phyloP scores from a whole-genome alignment of 2,329 filamentous ascomycete genomes.

The Purpureocillium lavendulum region DNA sequence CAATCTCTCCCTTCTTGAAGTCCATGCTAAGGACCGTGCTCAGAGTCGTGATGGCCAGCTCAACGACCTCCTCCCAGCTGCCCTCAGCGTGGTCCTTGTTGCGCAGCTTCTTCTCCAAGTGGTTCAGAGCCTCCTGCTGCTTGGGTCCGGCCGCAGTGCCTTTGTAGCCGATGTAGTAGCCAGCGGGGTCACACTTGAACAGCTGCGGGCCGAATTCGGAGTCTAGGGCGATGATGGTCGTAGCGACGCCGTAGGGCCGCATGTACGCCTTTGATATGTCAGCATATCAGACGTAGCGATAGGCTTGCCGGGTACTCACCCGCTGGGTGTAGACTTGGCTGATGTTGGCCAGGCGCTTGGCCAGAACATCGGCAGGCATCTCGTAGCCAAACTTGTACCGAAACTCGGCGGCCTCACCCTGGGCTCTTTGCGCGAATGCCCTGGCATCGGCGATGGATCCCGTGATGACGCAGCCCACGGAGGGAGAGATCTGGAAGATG shows the following conservation, averaged over 20 bases:
- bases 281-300: neutral
- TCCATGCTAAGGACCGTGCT: conserved; percentile 97
- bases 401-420: conserved; percentile 95
- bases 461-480: conserved; percentile 96
- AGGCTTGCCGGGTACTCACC: conserved; percentile 41
- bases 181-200: conserved; percentile 97
- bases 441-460: conserved; percentile 96
- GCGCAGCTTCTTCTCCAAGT: conserved; percentile 98
- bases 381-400: conserved; percentile 98
- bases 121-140: conserved; percentile 97
- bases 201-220: conserved; percentile 87
- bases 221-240: conserved; percentile 89
- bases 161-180: conserved; percentile 98
- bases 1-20: conserved; percentile 98
- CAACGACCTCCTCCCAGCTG: conserved; percentile 94
- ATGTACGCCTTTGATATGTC: conserved; percentile 65
- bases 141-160: conserved; percentile 95
- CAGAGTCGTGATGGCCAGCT: conserved; percentile 89
- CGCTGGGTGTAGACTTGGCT: conserved; percentile 98
- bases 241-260: conserved; percentile 92
- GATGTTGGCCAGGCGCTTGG: conserved; percentile 97
- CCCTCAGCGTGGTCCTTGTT: conserved; percentile 95
- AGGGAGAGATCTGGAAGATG: conserved; percentile 93
- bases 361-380: conserved; percentile 96
- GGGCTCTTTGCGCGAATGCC: conserved; percentile 84